Evolutionary conservation across 345 rosid genomes (phyloP), one percentile per base, ranked within the genome.

Genomic region (Carallia brachiata): DNA sequence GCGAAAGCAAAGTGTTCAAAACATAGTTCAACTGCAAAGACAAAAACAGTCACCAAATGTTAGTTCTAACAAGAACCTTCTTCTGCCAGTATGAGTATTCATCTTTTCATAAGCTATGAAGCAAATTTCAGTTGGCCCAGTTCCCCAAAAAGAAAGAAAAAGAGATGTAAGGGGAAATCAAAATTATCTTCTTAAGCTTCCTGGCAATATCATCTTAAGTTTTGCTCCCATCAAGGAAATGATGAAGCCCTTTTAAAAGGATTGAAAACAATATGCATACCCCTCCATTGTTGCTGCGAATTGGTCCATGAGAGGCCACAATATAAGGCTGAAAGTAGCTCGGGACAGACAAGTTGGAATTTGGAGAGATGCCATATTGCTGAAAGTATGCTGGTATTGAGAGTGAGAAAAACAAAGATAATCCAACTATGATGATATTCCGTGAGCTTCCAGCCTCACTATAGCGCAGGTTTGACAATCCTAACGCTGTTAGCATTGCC

Each of bases 371-470:
- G 67, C 87, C 99, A 36, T 91, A 95, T 59, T 92, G 97, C 80
- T 95, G 99, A 71, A 95, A 95, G 82, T 95, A 95, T 54, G 97
- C 89, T 7, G 99, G 97, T 68, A 91, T 75, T 7, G 99, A 91
- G 28, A 95, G 91, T 27, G 97, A 87, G 70, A 92, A 92, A 71
- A 90, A 94, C 69, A 94, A 71, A 36, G 97, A 91, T 66, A 91
- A 69, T 57, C 98, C 99, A 5, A 94, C 93, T 47, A 94, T 90
- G 71, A 94, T 94, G 69, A 94, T 94, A 55, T 94, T 94, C 54
- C 99, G 76, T 0, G 99, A 94, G 83, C 99, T 94, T 79, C 99
- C 99, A 36, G 99, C 99, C 78, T 91, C 99, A 61, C 99, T 94
- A 44, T 94, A 94, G 2, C 99, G 92, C 65, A 94, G 83, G 81